Evolutionary conservation across 495 filamentous ascomycete species (phyloP).

Genomic region (Hypomontagnella monticulosa): DNA sequence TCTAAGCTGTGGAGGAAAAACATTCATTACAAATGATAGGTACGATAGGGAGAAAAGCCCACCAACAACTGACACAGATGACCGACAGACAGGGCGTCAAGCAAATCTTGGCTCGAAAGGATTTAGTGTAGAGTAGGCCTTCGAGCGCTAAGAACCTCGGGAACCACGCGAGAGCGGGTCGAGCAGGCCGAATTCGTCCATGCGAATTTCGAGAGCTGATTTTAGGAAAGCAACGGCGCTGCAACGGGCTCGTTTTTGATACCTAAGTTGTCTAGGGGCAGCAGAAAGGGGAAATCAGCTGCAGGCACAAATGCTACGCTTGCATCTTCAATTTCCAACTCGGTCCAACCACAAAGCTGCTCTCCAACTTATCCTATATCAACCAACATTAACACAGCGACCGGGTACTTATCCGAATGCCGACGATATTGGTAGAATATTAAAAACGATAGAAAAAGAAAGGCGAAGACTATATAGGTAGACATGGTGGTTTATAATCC

Average conservation of each 20-base stretch:
- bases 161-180: slow-evolving; percentile 28
- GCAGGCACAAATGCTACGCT: slow-evolving; percentile 30
- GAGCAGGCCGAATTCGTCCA: slow-evolving; percentile 29
- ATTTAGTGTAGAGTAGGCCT: slow-evolving; percentile 2
- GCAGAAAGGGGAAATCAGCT: slow-evolving; percentile 30
- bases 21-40: slow-evolving; percentile 21
- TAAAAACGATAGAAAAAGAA: no score
- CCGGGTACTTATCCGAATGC: slow-evolving; percentile 16
- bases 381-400: slow-evolving; percentile 9
- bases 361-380: slow-evolving; percentile 16
- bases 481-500: no score
- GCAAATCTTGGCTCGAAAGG: slow-evolving; percentile 33
- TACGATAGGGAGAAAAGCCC: slow-evolving; percentile 6
- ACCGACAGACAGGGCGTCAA: slow-evolving; percentile 6
- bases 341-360: slow-evolving; percentile 27
- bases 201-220: slow-evolving; percentile 30
- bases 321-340: slow-evolving; percentile 30
- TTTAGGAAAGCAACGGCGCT: slow-evolving; percentile 27
- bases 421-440: neutral
- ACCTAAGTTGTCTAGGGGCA: slow-evolving; percentile 3
- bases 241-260: slow-evolving; percentile 21
- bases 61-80: slow-evolving; percentile 6
- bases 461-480: no score
- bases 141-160: slow-evolving; percentile 25
- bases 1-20: slow-evolving; percentile 5